A percentile compares a stretch with the other conserved stretches of the same genome.
Evolutionary conservation across 2,329 filamentous ascomycete species (phyloP).

Genomic region (Rhexocercosporidium sp.): DNA sequence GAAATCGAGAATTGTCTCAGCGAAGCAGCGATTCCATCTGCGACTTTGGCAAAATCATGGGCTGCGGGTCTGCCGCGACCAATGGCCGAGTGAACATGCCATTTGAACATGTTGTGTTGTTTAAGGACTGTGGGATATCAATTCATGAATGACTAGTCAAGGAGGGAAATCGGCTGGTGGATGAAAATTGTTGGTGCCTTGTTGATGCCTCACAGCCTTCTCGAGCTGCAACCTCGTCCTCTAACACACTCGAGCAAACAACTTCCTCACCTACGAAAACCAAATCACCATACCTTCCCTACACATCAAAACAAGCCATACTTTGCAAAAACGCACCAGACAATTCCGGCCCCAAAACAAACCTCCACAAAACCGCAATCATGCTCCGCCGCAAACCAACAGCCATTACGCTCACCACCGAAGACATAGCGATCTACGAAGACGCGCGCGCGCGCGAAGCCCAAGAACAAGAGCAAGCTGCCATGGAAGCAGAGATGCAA

Average conservation of each 20-base stretch:
- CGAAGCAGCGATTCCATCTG: constrained; percentile 41
- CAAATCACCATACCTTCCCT: background rate
- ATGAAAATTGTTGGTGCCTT: constrained; percentile 24
- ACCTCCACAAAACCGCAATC: constrained; percentile 7
- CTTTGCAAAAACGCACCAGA: too few species aligned
- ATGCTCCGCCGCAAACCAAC: constrained; percentile 75
- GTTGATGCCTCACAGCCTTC: constrained; percentile 29
- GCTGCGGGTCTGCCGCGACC: constrained; percentile 38
- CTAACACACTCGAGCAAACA: background rate
- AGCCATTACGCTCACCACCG: constrained; percentile 68
- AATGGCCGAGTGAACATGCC: constrained; percentile 43
- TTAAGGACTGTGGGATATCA: constrained; percentile 8
- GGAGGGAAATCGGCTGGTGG: background rate
- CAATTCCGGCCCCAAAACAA: background rate
- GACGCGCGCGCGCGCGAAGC: constrained; percentile 57
- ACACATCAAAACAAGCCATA: background rate
- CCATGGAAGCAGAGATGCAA: constrained; percentile 33
- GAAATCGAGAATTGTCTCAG: constrained; percentile 42
- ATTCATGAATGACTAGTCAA: background rate
- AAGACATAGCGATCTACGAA: constrained; percentile 74
- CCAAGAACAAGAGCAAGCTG: constrained; percentile 32
- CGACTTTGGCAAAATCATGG: constrained; percentile 37
- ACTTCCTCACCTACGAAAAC: background rate
- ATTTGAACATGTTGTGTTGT: constrained; percentile 42
- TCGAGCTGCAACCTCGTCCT: background rate